Evolutionary conservation across 495 filamentous ascomycete species (phyloP).

Genomic region (Neurospora sp.): DNA sequence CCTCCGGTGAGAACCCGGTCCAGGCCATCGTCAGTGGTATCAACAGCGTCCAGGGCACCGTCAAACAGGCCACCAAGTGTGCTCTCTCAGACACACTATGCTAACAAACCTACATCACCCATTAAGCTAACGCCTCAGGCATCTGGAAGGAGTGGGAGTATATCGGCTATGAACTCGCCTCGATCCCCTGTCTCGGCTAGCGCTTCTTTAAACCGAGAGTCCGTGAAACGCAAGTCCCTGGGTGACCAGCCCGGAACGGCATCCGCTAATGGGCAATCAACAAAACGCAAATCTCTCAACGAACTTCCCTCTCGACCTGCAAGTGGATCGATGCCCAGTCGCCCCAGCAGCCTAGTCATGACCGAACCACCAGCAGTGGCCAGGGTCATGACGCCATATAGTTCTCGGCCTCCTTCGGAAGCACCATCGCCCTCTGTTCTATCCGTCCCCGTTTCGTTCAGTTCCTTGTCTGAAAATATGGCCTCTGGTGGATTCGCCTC

Average conservation of each 20-base stretch:
- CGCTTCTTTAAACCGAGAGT: neutral
- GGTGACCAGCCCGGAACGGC: neutral
- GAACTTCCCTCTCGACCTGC: constrained; percentile 2
- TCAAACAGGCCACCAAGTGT: constrained; percentile 17
- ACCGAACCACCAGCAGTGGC: constrained; percentile 19
- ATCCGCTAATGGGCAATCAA: neutral
- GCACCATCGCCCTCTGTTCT: constrained; percentile 8
- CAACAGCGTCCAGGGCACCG: constrained; percentile 28
- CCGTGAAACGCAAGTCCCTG: constrained; percentile 1
- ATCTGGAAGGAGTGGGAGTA: constrained; percentile 10
- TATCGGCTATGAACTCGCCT: constrained; percentile 6
- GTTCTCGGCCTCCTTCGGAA: constrained; percentile 16
- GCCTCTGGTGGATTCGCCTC: constrained; percentile 27
- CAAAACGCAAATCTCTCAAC: neutral
- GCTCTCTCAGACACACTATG: constrained; percentile 12
- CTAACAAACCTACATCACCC: constrained; percentile 34
- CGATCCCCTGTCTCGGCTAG: constrained; percentile 9
- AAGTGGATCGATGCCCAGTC: constrained; percentile 8
- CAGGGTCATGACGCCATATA: constrained; percentile 10
- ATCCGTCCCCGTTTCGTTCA: constrained; percentile 3
- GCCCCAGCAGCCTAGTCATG: constrained; percentile 16
- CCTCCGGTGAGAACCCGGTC: constrained; percentile 14
- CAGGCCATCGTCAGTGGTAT: constrained; percentile 27
- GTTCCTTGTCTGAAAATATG: constrained; percentile 7
- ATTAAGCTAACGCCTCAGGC: constrained; percentile 27